phyloP scores from a whole-genome alignment of 164 flowering plant species.

The Litsea cubeba region DNA sequence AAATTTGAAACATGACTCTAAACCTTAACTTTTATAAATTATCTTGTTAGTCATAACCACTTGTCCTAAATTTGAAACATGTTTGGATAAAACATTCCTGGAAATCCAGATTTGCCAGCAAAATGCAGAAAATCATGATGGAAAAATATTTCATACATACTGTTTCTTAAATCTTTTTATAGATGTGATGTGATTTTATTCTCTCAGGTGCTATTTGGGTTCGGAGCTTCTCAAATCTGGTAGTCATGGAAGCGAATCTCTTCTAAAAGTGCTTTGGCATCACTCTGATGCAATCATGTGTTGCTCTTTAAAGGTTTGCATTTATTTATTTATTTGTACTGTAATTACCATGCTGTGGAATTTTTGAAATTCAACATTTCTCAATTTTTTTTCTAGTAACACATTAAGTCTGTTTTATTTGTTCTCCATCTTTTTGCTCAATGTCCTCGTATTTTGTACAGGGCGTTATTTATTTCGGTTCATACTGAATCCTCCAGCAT shows the following conservation, averaged over 20 bases:
- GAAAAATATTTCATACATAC: neutral
- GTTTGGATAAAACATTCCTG: neutral
- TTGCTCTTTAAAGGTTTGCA: constrained; percentile 76
- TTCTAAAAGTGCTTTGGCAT: constrained; percentile 86
- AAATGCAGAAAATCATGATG: neutral
- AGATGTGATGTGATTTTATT: neutral
- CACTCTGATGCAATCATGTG: constrained; percentile 93
- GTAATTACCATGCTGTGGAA: neutral
- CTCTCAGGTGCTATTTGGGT: constrained; percentile 63
- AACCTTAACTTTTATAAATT: too few relatives aligned
- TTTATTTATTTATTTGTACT: neutral
- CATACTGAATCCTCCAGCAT: too few relatives aligned
- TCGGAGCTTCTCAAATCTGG: constrained; percentile 63
- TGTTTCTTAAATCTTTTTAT: neutral
- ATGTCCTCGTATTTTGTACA: neutral
- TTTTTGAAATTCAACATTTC: neutral
- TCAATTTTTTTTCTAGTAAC: neutral
- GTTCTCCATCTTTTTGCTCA: neutral
- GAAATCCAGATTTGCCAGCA: neutral
- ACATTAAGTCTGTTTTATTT: neutral
- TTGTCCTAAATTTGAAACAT: too few relatives aligned
- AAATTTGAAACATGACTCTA: too few relatives aligned
- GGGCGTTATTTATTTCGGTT: neutral
- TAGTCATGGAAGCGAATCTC: constrained; percentile 55
- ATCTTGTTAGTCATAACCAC: too few relatives aligned